phyloP scores from a whole-genome alignment of 768 basidiomycete species.

The Wakefieldia striispora region DNA sequence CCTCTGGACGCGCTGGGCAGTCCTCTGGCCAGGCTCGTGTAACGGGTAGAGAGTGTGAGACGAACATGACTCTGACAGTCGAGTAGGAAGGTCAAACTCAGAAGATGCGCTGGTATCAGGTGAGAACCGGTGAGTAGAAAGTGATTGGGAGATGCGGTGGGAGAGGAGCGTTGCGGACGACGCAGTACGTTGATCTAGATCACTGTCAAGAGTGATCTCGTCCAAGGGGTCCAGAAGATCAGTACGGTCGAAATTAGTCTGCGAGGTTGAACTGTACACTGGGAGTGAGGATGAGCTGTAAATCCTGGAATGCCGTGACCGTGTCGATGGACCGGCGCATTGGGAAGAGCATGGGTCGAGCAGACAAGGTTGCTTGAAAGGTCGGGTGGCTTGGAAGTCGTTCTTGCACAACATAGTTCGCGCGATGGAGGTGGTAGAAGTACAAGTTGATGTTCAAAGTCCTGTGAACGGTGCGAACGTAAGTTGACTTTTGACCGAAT shows the following conservation, averaged over 20 bases:
- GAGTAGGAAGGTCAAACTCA: background rate
- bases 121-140: background rate
- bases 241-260: background rate
- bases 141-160: slow-evolving; percentile 7
- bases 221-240: slow-evolving; percentile 8
- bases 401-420: slow-evolving; percentile 16
- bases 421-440: slow-evolving; percentile 11
- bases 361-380: slow-evolving; percentile 1
- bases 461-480: slow-evolving; percentile 14
- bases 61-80: slow-evolving; percentile 7
- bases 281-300: slow-evolving; percentile 14
- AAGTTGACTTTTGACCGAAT: slow-evolving; percentile 25
- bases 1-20: slow-evolving; percentile 17
- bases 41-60: slow-evolving; percentile 12
- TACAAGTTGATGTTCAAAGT: slow-evolving; percentile 22
- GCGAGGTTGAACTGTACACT: background rate
- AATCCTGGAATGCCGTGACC: slow-evolving; percentile 2
- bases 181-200: slow-evolving; percentile 16
- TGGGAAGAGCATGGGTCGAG: background rate
- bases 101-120: slow-evolving; percentile 10
- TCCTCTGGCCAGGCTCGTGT: slow-evolving; percentile 27
- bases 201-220: slow-evolving; percentile 12
- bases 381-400: slow-evolving; percentile 8
- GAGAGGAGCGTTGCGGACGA: slow-evolving; percentile 27
- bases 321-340: slow-evolving; percentile 6